Conservation (phyloP, 2,329 filamentous ascomycete genomes). For the Fusarium sp. region DNA sequence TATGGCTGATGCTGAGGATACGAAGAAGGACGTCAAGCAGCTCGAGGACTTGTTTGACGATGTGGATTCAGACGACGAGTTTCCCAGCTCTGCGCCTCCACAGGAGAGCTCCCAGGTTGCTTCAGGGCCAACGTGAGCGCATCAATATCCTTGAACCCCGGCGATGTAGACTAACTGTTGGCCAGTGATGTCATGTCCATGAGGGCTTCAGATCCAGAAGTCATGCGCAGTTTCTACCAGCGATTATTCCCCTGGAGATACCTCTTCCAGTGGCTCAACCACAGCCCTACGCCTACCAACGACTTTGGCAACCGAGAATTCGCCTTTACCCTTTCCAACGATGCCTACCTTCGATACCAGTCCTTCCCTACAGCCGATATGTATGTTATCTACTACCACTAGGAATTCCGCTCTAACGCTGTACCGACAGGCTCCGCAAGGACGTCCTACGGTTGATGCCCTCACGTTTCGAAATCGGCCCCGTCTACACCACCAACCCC, state of each 20-base stretch:
- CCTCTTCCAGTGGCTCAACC: constrained; percentile 98
- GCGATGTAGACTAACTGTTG: constrained; percentile 12
- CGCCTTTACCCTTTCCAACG: constrained; percentile 91
- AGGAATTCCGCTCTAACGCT: constrained; percentile 6
- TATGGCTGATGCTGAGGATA: constrained; percentile 40
- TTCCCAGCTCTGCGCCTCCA: constrained; percentile 58
- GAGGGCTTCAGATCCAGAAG: constrained; percentile 74
- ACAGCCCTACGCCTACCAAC: constrained; percentile 81
- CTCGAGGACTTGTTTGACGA: constrained; percentile 67
- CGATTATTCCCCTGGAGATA: constrained; percentile 93
- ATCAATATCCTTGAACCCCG: background rate
- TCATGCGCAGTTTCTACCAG: constrained; percentile 94
- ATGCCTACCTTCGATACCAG: constrained; percentile 92
- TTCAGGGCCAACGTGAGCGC: constrained; percentile 54
- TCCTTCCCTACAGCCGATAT: constrained; percentile 64
- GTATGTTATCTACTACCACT: constrained; percentile 45
- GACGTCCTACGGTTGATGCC: constrained; percentile 89
- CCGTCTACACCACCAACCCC: constrained; percentile 94
- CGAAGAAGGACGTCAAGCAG: constrained; percentile 57
- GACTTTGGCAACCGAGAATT: constrained; percentile 96
- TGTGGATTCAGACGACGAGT: constrained; percentile 67
- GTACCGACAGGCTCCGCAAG: constrained; percentile 73
- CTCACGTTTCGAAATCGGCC: constrained; percentile 96
- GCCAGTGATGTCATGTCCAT: constrained; percentile 49
- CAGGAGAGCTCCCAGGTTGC: constrained; percentile 53